Conservation (phyloP, 371 early-diverging fungal species). For the Circinella umbellata region DNA sequence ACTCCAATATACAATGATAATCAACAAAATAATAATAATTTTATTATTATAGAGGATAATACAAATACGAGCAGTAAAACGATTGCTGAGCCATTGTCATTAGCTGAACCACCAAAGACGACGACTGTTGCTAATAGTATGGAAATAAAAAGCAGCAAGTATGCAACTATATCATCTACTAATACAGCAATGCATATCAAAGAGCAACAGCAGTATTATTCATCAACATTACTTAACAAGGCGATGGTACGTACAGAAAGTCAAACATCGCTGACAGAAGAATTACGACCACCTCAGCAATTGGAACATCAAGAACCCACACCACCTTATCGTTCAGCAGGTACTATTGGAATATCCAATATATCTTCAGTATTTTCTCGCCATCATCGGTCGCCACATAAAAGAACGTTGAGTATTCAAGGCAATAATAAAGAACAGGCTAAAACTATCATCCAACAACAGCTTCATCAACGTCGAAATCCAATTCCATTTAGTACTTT, state of each 20-base stretch:
- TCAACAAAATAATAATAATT: too few relatives aligned
- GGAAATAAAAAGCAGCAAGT: neutral
- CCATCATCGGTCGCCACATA: constrained; percentile 5
- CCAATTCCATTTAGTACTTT: neutral
- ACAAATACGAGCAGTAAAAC: too few relatives aligned
- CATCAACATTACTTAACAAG: constrained; percentile 5
- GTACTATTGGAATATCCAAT: constrained; percentile 6
- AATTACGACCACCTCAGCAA: neutral
- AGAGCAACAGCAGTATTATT: neutral
- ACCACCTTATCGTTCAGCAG: constrained; percentile 2
- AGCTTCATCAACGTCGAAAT: constrained; percentile 3
- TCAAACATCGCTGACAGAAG: neutral
- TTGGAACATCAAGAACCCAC: neutral
- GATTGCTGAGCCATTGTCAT: too few relatives aligned
- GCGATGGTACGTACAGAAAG: constrained; percentile 4
- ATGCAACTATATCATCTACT: neutral
- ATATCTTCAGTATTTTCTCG: constrained; percentile 3
- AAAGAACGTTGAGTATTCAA: neutral
- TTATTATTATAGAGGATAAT: too few relatives aligned
- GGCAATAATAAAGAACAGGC: neutral
- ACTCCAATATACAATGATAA: too few relatives aligned
- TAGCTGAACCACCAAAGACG: too few relatives aligned
- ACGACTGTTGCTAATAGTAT: neutral
- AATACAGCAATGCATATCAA: neutral
- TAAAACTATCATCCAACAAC: neutral